These are phyloP conservation scores for Penicillium mononematosum DNA, from an alignment of 495 filamentous ascomycete species.

Conservation along the genomic window DNA sequence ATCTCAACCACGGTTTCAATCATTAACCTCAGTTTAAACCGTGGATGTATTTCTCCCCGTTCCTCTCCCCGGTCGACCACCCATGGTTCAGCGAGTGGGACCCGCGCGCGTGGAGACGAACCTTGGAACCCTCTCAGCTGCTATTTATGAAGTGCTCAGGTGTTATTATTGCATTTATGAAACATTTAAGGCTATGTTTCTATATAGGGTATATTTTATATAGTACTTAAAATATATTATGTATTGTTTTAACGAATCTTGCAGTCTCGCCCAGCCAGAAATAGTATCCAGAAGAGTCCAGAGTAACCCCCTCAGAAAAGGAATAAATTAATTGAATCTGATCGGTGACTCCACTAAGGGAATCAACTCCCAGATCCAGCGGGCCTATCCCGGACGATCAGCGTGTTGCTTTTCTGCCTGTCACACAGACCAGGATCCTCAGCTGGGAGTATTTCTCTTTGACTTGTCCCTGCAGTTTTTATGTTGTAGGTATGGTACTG, in stretches of 20 bases:
- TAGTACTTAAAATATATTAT: no score
- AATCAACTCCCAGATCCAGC: conserved; percentile 15
- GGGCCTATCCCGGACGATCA: conserved; percentile 30
- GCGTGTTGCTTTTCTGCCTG: conserved; percentile 20
- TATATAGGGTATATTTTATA: neutral
- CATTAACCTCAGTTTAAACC: neutral
- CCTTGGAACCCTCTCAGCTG: conserved; percentile 1
- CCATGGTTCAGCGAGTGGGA: conserved; percentile 24
- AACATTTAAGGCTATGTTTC: neutral
- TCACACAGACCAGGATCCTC: conserved; percentile 35
- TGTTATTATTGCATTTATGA: neutral
- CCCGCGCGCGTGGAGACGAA: conserved; percentile 12
- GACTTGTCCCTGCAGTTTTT: conserved; percentile 19
- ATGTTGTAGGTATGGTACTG: neutral
- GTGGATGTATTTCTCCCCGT: neutral
- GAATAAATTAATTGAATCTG: conserved; percentile 15
- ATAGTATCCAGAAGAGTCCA: conserved; percentile 6
- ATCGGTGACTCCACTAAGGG: conserved; percentile 16
- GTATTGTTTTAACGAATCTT: neutral
- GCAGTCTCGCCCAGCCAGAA: neutral
- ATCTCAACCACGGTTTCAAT: neutral
- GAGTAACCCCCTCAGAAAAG: conserved; percentile 8
- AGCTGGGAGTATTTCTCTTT: conserved; percentile 20
- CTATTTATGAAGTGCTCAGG: no score
- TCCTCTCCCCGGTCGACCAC: conserved; percentile 10